Evolutionary conservation across 345 rosid species (phyloP).

Genomic region (Turnera subulata): DNA sequence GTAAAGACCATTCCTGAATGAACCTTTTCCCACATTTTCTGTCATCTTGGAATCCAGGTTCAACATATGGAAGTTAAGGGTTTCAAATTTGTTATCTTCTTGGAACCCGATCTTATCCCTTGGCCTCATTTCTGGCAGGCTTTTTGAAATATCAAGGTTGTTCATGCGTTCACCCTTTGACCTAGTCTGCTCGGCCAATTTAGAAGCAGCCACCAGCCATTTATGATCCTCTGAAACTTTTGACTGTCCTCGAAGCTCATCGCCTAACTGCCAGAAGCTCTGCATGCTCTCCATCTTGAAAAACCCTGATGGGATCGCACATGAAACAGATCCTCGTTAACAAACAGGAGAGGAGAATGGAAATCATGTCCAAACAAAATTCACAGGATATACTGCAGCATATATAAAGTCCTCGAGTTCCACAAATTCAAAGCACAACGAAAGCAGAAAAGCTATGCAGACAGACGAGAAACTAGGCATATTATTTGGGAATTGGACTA

Average conservation of each 20-base stretch:
- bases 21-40: conserved; percentile 50
- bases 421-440: not conserved
- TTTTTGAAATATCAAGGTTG: conserved; percentile 84
- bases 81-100: conserved; percentile 72
- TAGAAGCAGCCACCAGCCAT: conserved; percentile 86
- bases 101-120: conserved; percentile 63
- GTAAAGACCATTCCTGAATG: conserved; percentile 49
- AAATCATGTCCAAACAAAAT: not conserved
- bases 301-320: conserved; percentile 12
- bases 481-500: no score
- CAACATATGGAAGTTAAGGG: conserved; percentile 73
- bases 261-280: conserved; percentile 94
- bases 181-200: conserved; percentile 82
- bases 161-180: conserved; percentile 80
- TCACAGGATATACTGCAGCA: no score
- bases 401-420: not conserved
- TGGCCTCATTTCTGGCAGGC: conserved; percentile 51
- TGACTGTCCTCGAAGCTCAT: conserved; percentile 89
- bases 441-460: not conserved
- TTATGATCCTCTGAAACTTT: conserved; percentile 80
- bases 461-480: no score
- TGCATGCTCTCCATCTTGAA: conserved; percentile 53
- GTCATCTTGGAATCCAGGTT: conserved; percentile 58
- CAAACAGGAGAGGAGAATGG: no score
- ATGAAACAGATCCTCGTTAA: conserved; percentile 5